Percentiles rank a stretch among this genome's conserved stretches.
Conservation (phyloP, 768 basidiomycete species). For the Albatrellus ellisii region DNA sequence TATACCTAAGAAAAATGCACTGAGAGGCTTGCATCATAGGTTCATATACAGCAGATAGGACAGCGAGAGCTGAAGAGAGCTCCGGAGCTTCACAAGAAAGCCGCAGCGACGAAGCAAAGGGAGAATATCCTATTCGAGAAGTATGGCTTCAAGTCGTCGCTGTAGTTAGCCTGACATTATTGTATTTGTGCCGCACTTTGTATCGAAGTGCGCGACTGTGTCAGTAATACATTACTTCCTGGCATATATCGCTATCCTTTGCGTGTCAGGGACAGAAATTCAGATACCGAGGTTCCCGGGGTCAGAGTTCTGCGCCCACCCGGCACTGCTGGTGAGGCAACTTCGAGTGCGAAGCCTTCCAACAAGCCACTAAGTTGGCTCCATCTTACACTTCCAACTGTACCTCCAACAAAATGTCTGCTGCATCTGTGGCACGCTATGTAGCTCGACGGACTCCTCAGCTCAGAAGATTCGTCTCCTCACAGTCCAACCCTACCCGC, state of each 20-base stretch:
- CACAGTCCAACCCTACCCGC: constrained; percentile 6
- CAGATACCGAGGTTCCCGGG: too few relatives aligned
- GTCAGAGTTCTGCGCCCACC: too few relatives aligned
- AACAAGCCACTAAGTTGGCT: too few relatives aligned
- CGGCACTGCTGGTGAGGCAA: too few relatives aligned
- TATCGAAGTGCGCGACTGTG: too few relatives aligned
- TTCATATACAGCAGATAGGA: constrained; percentile 94
- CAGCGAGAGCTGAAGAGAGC: constrained; percentile 78
- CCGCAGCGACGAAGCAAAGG: constrained; percentile 41
- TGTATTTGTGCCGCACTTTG: too few relatives aligned
- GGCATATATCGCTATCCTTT: too few relatives aligned
- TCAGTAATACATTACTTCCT: too few relatives aligned
- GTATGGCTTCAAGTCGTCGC: constrained; percentile 44
- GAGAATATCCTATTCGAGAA: constrained; percentile 48
- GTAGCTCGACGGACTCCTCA: not conserved
- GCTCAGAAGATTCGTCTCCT: constrained; percentile 12
- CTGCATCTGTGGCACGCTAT: constrained; percentile 3
- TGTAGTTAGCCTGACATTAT: too few relatives aligned
- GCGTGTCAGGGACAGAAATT: too few relatives aligned
- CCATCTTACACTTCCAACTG: not conserved
- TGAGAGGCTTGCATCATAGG: constrained; percentile 26
- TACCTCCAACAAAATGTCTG: too few relatives aligned
- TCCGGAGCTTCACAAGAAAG: constrained; percentile 39
- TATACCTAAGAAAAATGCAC: not conserved
- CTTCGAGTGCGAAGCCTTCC: too few relatives aligned